Evolutionary conservation across 352 stramenopile species (phyloP), one percentile per base, ranked within the genome.

Genomic region (Phytophthora litchii): DNA sequence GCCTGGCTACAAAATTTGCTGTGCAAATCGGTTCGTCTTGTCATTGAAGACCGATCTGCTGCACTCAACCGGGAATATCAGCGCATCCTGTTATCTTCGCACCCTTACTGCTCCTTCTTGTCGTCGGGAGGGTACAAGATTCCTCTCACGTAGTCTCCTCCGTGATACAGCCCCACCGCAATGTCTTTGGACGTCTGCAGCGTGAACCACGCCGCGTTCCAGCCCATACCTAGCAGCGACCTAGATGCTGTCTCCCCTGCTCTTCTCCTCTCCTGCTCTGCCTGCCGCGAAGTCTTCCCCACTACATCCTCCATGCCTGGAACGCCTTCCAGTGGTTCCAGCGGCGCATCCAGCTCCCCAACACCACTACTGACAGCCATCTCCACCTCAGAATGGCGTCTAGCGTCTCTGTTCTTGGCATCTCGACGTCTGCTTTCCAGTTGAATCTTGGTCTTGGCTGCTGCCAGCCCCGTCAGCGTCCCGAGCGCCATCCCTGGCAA

Each of bases 391-490:
- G 52, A 58, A 38, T 86, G 75, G 4, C 72, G 67, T n/a, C 54
- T 67, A 5, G 53, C 60, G 23, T 69, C 54, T 55, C 57, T 68
- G 16, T 58, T 60, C 52, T 72, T 82, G 11, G 63, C 68, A 27
- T 83, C 60, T 14, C 77, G 64, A 20, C 74, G 68, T 27, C 71
- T 72, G 40, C 61, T 86, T 45, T 86, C 75, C 34, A 88, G 51
- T 47, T 89, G 75, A 32, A 76, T 71, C 47, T 81, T 76, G 10
- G 77, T 86, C 67, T 89, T 86, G 58, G 78, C 78, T 20, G 88
- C 65, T 1, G 72, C 73, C 27, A 91, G 61, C 1, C 79, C 81
- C 16, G 59, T 37, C 41, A 84, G 35, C 34, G 61, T 65, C 17
- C 81, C 81, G 34, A 70, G 38, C 13, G 78, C 70, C 79, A 89